phyloP scores from a whole-genome alignment of 805 yeast species.

The Monosporozyma siamensis region DNA sequence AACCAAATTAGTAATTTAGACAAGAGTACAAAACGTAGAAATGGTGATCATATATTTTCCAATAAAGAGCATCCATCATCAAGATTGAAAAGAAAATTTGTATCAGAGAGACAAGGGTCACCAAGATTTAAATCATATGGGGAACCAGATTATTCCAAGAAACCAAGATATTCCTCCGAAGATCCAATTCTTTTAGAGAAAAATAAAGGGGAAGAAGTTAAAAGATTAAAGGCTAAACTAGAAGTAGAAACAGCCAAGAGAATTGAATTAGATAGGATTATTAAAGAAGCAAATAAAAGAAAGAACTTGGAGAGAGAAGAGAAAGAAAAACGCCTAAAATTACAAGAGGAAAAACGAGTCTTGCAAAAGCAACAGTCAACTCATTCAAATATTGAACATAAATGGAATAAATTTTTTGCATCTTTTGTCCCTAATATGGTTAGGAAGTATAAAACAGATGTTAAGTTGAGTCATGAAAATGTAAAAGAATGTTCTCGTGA shows the following conservation, averaged over 20 bases:
- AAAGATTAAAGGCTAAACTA: constrained; percentile 16
- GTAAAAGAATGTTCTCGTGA: constrained; percentile 74
- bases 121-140: constrained; percentile 19
- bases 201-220: constrained; percentile 20
- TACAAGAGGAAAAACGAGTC: constrained; percentile 18
- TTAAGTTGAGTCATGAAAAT: constrained; percentile 53
- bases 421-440: constrained; percentile 69
- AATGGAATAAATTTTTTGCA: constrained; percentile 49
- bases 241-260: constrained; percentile 23
- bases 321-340: constrained; percentile 12
- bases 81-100: background rate
- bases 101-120: constrained; percentile 15
- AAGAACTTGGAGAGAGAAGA: constrained; percentile 21
- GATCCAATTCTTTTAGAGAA: constrained; percentile 18
- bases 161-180: constrained; percentile 15
- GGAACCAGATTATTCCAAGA: constrained; percentile 1
- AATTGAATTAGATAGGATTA: constrained; percentile 10
- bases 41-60: background rate
- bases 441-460: constrained; percentile 49
- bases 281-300: constrained; percentile 16
- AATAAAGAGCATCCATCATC: background rate
- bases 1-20: constrained; percentile 6
- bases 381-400: constrained; percentile 17
- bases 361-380: constrained; percentile 12
- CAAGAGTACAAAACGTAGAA: background rate